A percentile compares a stretch with the other conserved stretches of the same genome.
Conservation (phyloP, 2,329 filamentous ascomycete genomes). For the Diaporthe capsici region DNA sequence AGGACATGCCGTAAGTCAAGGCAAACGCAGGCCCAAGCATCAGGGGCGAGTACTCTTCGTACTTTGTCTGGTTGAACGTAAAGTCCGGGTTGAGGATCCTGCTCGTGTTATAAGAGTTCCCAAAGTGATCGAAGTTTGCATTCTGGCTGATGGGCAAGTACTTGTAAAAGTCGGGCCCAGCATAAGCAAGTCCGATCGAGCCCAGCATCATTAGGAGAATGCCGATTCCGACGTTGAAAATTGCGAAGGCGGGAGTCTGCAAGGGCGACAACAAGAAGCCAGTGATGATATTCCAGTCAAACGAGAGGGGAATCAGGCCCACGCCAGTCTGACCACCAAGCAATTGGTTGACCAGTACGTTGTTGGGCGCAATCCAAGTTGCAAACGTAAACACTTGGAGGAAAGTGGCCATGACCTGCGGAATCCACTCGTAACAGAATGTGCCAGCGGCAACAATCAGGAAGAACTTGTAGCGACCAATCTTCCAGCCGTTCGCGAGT, state of each 20-base stretch:
- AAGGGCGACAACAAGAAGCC: conserved; percentile 70
- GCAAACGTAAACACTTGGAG: conserved; percentile 67
- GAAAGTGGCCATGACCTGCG: conserved; percentile 54
- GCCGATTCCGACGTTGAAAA: conserved; percentile 71
- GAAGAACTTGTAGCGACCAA: conserved; percentile 72
- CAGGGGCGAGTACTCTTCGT: conserved; percentile 63
- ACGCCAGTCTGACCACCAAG: conserved; percentile 72
- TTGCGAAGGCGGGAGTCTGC: conserved; percentile 72
- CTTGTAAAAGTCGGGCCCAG: conserved; percentile 59
- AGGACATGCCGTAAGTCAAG: conserved; percentile 69
- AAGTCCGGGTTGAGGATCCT: conserved; percentile 59
- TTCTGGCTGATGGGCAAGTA: conserved; percentile 66
- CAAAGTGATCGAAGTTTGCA: conserved; percentile 66
- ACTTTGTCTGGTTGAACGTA: conserved; percentile 59
- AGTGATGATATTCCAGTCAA: conserved; percentile 67
- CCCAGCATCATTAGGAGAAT: conserved; percentile 63
- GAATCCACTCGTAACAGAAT: conserved; percentile 55
- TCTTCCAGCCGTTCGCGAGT: conserved; percentile 61
- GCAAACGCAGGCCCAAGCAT: conserved; percentile 69
- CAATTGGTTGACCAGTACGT: conserved; percentile 72
- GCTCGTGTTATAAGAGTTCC: conserved; percentile 59
- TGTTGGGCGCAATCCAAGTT: conserved; percentile 74
- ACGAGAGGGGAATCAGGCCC: conserved; percentile 73
- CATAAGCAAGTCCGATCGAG: conserved; percentile 60
- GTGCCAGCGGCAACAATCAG: conserved; percentile 63